These are phyloP conservation scores for Fraxinus nigra DNA, from an alignment of 305 asterid genomes.

Conservation along the genomic window DNA sequence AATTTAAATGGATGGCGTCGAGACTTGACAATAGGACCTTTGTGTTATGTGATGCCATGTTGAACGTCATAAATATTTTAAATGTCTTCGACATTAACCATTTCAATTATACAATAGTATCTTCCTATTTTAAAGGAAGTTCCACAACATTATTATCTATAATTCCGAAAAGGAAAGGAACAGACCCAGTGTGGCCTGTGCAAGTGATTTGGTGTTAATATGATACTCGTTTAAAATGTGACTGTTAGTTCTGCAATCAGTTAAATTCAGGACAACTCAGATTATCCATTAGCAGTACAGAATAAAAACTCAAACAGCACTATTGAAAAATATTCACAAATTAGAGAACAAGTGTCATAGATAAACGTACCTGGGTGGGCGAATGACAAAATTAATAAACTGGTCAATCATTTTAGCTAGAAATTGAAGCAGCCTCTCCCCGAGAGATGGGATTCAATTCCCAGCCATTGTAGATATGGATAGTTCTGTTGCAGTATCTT, in stretches of 20 bases:
- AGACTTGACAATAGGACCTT: background rate
- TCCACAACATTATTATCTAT: slow-evolving; percentile 4
- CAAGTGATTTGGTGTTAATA: slow-evolving; percentile 3
- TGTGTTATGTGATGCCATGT: background rate
- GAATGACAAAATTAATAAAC: slow-evolving; percentile 90
- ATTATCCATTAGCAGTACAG: background rate
- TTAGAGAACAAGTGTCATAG: background rate
- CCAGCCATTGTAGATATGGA: slow-evolving; percentile 28
- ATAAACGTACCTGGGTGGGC: slow-evolving; percentile 81
- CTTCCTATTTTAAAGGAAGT: slow-evolving; percentile 7
- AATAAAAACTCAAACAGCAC: background rate
- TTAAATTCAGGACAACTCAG: background rate
- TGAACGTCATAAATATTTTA: background rate
- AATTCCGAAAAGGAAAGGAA: background rate
- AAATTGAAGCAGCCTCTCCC: slow-evolving; percentile 28
- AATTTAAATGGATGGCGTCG: background rate
- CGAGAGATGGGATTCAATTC: slow-evolving; percentile 20
- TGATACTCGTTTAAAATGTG: background rate
- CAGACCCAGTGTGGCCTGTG: background rate
- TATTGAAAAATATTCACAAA: background rate
- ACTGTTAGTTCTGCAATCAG: background rate
- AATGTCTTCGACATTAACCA: background rate
- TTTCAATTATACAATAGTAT: background rate
- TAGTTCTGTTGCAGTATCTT: slow-evolving; percentile 15
- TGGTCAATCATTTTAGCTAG: slow-evolving; percentile 80